Conservation (phyloP, 2,329 filamentous ascomycete genomes). For the Hymenoscyphus fructigenus region DNA sequence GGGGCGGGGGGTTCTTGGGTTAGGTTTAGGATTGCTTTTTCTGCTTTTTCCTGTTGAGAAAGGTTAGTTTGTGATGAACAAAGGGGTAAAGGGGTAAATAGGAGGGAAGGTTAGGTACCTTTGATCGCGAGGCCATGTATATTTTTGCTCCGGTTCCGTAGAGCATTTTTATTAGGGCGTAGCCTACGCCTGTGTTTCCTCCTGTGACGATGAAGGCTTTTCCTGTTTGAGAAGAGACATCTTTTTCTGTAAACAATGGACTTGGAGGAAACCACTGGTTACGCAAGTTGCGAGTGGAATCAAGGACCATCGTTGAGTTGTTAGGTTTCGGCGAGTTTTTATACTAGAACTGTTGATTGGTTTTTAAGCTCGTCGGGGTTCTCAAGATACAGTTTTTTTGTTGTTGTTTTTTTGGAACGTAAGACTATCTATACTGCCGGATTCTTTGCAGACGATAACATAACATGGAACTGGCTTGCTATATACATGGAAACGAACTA, state of each 20-base stretch:
- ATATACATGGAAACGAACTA: too few relatives aligned
- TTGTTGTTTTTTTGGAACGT: too few relatives aligned
- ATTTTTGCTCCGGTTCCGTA: slow-evolving; percentile 42
- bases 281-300: neutral
- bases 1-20: slow-evolving; percentile 33
- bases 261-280: slow-evolving; percentile 31
- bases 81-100: neutral
- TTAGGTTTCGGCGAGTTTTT: neutral
- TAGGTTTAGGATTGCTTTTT: slow-evolving; percentile 37
- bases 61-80: too few relatives aligned
- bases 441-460: too few relatives aligned
- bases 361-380: too few relatives aligned
- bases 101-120: neutral
- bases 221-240: slow-evolving; percentile 19
- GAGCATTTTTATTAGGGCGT: slow-evolving; percentile 38
- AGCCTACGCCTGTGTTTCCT: slow-evolving; percentile 32
- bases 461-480: too few relatives aligned
- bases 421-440: too few relatives aligned
- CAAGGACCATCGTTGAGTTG: neutral
- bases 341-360: too few relatives aligned
- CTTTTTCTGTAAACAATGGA: slow-evolving; percentile 42
- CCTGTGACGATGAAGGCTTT: slow-evolving; percentile 21
- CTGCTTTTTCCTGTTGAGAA: slow-evolving; percentile 35
- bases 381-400: too few relatives aligned
- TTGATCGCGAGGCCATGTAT: slow-evolving; percentile 42